Base-by-base conservation (phyloP, 768 basidiomycete genomes). In the Mycena rosella region DNA sequence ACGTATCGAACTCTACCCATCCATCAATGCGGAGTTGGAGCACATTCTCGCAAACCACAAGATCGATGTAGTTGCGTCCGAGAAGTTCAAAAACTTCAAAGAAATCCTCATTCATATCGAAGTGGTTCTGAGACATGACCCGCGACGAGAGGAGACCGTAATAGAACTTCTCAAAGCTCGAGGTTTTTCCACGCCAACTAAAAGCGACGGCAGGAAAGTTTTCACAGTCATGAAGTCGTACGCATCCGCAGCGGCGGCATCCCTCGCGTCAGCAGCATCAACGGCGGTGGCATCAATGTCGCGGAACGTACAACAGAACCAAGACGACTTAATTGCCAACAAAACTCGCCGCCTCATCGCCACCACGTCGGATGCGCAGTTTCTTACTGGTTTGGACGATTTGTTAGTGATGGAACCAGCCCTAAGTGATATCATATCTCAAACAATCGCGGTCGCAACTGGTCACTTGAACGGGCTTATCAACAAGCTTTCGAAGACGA, bases 41-140 rank as follows among this genome's bases (percentile, higher is more conserved):
- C 29, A 11, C 2, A 14, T 65, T n/a, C 4, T 65, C 13, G 4
- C 13, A 9, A 30, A 6, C 17, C 27, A 18, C 14, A 32, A 32
- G 14, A 34, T 36, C 14, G 36, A 38, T 29, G 5, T 13, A 24
- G n/a, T 65, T 13, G 8, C 11, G n/a, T 56, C 63, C 20, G 22
- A 51, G 22, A n/a, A 24, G 20, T 65, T 65, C 51, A 42, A n/a
- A 42, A 44, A 0, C 1, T 14, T 65, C 24, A 65, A 65, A 29
- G 57, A 57, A 14, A 65, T 6, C 7, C 64, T 65, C n/a, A 13
- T n/a, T 5, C 47, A 59, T 32, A 44, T 65, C 29, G 22, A 45
- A 9, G 40, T 60, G 10, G 53, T 60, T 47, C 57, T 65, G 22
- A 17, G 14, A n/a, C 30, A 29, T 32, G 64, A 65, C 15, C 22